These are phyloP conservation scores for Asclepias syriaca DNA, from an alignment of 257 asterid genomes.

Conservation along the genomic window DNA sequence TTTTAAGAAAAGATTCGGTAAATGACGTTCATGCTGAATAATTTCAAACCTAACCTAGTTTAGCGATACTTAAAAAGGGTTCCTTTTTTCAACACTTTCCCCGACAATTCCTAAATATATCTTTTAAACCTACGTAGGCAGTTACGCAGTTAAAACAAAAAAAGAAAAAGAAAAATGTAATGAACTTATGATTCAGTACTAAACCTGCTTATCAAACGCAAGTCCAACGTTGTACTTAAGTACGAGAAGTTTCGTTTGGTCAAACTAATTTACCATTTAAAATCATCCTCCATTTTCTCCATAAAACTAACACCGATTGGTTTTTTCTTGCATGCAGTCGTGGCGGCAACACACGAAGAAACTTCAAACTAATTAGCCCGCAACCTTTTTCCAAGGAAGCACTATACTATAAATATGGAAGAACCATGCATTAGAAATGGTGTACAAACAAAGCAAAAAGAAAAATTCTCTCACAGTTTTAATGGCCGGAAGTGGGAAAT, in stretches of 20 bases:
- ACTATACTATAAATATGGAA: background rate
- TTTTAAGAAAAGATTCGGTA: too few relatives aligned
- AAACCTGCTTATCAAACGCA: too few relatives aligned
- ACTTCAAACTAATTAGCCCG: too few relatives aligned
- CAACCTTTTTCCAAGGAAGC: background rate
- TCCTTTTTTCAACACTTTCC: background rate
- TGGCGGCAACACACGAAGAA: background rate
- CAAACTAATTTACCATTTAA: background rate
- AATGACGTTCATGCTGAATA: too few relatives aligned
- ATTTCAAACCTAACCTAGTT: too few relatives aligned
- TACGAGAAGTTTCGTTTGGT: background rate
- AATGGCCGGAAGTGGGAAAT: slow-evolving; percentile 14
- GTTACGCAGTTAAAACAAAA: slow-evolving; percentile 1
- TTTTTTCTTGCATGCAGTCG: background rate
- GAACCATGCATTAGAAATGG: background rate
- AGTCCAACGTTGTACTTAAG: background rate
- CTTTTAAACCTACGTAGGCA: slow-evolving; percentile 7
- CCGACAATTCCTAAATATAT: background rate
- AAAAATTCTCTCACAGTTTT: background rate
- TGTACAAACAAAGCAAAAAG: background rate
- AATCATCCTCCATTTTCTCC: background rate
- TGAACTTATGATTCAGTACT: too few relatives aligned
- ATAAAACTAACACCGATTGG: background rate
- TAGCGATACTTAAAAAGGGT: too few relatives aligned
- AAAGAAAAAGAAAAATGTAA: background rate